Evolutionary conservation across 2,329 filamentous ascomycete genomes (phyloP), one percentile per base, ranked within the genome.

Genomic region (Talaromyces albobiverticillius): DNA sequence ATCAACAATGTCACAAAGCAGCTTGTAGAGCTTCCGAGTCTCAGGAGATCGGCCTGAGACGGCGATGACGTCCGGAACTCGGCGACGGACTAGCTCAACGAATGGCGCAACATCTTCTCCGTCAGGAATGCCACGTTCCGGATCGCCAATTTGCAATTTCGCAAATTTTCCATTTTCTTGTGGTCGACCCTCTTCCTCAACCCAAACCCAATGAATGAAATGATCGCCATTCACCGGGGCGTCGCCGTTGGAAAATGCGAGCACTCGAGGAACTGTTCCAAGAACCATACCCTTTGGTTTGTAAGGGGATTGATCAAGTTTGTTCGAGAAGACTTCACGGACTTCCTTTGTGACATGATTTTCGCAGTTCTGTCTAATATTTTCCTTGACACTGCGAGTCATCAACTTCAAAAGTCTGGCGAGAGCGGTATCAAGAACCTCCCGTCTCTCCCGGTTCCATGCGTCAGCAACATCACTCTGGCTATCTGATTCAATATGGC

Each of bases 271-370:
- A 6, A 87, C 82, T 0, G 92, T 96, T 23, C 94, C 94, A 36
- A 95, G 79, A 18, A 91, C 82, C 83, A 96, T 90, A 9, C 91
- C 92, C 72, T 93, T 92, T 4, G 94, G 92, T 71, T 96, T 96
- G 75, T 92, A 95, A 0, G 94, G 94, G 8, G 94, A 92, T 72
- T 99, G 94, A 65, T 99, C 94, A 22, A 99, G 83, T 68, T 91
- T 89, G 71, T 88, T 87, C 41, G 87, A 88, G 71, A 94, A 97
- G 58, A 91, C 89, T 61, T 95, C 90, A 49, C 94, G 88, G 64
- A 92, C 95, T 52, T 86, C 82, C 64, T 87, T 89, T n/a, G 92
- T 85, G 47, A 99, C 85, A 64, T 91, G 87, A 64, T 95, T 92
- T 71, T 99, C 93, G 66, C 94, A 99, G 62, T 93, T 91, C 8